phyloP scores from a whole-genome alignment of 352 stramenopile species.

The Globisporangium recalcitrans region DNA sequence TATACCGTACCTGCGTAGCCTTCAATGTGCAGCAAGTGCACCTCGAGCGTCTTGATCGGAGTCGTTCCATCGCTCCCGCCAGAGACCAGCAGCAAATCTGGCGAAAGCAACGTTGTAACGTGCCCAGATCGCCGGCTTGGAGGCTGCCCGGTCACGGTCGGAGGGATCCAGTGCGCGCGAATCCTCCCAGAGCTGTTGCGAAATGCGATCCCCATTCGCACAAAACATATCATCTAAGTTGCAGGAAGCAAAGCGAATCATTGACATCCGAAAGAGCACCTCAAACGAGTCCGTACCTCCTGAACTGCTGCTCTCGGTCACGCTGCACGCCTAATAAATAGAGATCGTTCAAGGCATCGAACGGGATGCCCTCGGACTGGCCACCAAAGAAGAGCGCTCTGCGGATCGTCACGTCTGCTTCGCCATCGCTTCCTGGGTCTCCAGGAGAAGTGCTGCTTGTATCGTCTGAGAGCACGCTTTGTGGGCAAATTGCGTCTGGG shows the following conservation, averaged over 20 bases:
- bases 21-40: slow-evolving; percentile 41
- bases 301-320: not conserved
- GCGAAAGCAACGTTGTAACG: slow-evolving; percentile 34
- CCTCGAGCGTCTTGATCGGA: slow-evolving; percentile 36
- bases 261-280: not conserved
- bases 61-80: slow-evolving; percentile 61
- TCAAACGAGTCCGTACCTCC: not conserved
- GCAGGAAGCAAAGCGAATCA: not conserved
- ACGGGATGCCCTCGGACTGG: slow-evolving; percentile 60
- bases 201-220: not conserved
- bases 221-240: not conserved
- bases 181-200: slow-evolving; percentile 20
- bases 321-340: slow-evolving; percentile 25
- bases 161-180: slow-evolving; percentile 33
- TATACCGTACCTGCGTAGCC: slow-evolving; percentile 20
- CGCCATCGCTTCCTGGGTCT: not conserved
- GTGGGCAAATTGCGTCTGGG: slow-evolving; percentile 22
- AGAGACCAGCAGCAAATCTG: slow-evolving; percentile 40
- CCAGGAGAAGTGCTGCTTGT: not conserved
- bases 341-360: slow-evolving; percentile 65
- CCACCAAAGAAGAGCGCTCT: slow-evolving; percentile 65
- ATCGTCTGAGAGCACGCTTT: slow-evolving; percentile 16
- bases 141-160: slow-evolving; percentile 23
- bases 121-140: slow-evolving; percentile 50
- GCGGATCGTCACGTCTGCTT: slow-evolving; percentile 25